Percentiles rank a stretch among this genome's conserved stretches.
These are phyloP conservation scores for Coemansia sp. DNA, from an alignment of 192 early-diverging fungal genomes.

Conservation along the genomic window DNA sequence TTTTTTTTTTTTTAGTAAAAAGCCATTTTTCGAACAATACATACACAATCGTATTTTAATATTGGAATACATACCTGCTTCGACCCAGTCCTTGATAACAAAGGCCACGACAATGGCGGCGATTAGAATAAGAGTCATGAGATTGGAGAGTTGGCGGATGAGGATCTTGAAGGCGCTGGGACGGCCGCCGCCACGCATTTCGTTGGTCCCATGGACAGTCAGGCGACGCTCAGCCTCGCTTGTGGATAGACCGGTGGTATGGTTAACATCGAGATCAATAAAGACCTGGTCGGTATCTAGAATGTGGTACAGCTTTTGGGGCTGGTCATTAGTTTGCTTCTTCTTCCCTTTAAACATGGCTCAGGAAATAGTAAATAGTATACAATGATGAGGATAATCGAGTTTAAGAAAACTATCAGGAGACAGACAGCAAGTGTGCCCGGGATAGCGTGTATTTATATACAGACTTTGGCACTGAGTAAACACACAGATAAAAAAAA, in stretches of 20 bases:
- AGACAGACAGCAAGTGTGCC: background rate
- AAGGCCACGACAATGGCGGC: slow-evolving; percentile 67
- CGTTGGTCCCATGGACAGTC: slow-evolving; percentile 60
- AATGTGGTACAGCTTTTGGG: slow-evolving; percentile 49
- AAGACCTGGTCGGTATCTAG: slow-evolving; percentile 28
- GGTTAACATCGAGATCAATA: slow-evolving; percentile 32
- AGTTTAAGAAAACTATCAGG: background rate
- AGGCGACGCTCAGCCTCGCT: slow-evolving; percentile 50
- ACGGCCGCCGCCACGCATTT: slow-evolving; percentile 68
- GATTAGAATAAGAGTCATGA: slow-evolving; percentile 67
- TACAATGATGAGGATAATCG: background rate
- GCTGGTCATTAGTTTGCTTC: slow-evolving; percentile 1
- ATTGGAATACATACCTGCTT: slow-evolving; percentile 46
- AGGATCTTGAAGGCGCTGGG: slow-evolving; percentile 66
- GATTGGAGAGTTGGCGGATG: slow-evolving; percentile 66
- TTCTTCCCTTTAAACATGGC: slow-evolving; percentile 30
- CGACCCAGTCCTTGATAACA: slow-evolving; percentile 67
- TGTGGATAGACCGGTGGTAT: slow-evolving; percentile 51
- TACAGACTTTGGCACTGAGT: background rate
- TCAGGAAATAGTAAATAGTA: background rate
- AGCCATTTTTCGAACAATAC: background rate
- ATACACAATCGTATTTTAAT: background rate
- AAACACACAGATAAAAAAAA: background rate
- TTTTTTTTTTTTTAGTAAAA: background rate
- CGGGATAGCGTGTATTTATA: background rate